These are phyloP conservation scores for Aschersonia sp. DNA, from an alignment of 2,329 filamentous ascomycete genomes.

Conservation along the genomic window DNA sequence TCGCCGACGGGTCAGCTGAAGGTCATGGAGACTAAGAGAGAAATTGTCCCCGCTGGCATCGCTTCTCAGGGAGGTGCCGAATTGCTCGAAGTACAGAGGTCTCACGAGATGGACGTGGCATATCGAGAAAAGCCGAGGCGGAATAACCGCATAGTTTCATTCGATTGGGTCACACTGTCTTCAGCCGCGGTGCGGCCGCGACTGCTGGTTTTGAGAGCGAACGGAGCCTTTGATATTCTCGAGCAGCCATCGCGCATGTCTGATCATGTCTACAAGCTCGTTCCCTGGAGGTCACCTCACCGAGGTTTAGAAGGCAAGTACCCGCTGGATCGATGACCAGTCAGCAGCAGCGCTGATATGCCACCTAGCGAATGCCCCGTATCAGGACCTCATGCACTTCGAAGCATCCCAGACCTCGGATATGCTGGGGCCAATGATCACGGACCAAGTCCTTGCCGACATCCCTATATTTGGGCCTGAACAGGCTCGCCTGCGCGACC, in stretches of 20 bases:
- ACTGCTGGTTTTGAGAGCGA: constrained; percentile 44
- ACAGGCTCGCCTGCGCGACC: constrained; percentile 24
- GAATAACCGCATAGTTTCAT: constrained; percentile 49
- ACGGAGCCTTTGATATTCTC: constrained; percentile 45
- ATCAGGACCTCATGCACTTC: constrained; percentile 43
- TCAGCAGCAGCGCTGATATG: neutral
- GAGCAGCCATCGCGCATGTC: constrained; percentile 44
- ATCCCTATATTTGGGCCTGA: constrained; percentile 41
- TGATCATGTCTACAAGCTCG: constrained; percentile 42
- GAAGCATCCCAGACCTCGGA: constrained; percentile 36
- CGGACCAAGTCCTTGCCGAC: constrained; percentile 36
- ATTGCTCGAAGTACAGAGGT: constrained; percentile 42
- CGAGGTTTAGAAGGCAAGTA: constrained; percentile 37
- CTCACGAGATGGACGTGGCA: constrained; percentile 46
- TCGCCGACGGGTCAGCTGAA: constrained; percentile 50
- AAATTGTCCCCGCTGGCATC: constrained; percentile 25
- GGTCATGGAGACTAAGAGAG: constrained; percentile 42
- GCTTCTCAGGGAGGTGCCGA: constrained; percentile 36
- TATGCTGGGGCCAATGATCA: constrained; percentile 38
- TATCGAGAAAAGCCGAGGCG: constrained; percentile 36
- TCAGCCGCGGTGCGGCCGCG: constrained; percentile 40
- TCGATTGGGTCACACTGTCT: constrained; percentile 50
- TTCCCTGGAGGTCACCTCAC: constrained; percentile 46
- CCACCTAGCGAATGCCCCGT: constrained; percentile 29
- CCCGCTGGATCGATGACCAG: neutral